phyloP scores from a whole-genome alignment of 257 asterid genomes.

The Salvia splendens region DNA sequence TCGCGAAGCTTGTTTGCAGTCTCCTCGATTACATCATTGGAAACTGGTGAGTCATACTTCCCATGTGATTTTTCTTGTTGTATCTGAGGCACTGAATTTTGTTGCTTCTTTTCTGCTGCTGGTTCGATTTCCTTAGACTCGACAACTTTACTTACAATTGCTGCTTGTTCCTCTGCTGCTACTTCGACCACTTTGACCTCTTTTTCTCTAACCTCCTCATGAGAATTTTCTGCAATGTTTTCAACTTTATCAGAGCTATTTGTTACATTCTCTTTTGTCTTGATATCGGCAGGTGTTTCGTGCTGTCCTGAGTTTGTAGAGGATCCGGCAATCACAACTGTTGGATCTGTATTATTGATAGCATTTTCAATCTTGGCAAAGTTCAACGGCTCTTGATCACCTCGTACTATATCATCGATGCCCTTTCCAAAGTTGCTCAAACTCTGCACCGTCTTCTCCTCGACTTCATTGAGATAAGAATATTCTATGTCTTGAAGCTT shows the following conservation, averaged over 20 bases:
- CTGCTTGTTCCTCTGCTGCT: slow-evolving; percentile 25
- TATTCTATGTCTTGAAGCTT: slow-evolving; percentile 37
- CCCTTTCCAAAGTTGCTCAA: slow-evolving; percentile 27
- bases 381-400: slow-evolving; percentile 35
- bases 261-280: not conserved
- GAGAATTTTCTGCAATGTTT: slow-evolving; percentile 23
- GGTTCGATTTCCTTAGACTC: slow-evolving; percentile 32
- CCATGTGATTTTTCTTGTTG: slow-evolving; percentile 34
- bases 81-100: slow-evolving; percentile 31
- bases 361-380: slow-evolving; percentile 17
- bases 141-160: not conserved
- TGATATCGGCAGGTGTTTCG: slow-evolving; percentile 22
- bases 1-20: slow-evolving; percentile 54
- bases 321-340: slow-evolving; percentile 28
- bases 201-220: slow-evolving; percentile 34
- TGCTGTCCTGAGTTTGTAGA: slow-evolving; percentile 26
- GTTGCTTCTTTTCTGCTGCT: slow-evolving; percentile 34
- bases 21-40: slow-evolving; percentile 55
- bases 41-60: slow-evolving; percentile 43
- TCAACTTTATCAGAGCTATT: too few species aligned
- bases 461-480: slow-evolving; percentile 34
- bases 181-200: slow-evolving; percentile 14
- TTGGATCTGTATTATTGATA: not conserved
- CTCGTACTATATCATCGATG: slow-evolving; percentile 22
- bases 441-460: slow-evolving; percentile 33